Conservation (phyloP, 768 basidiomycete species). For the Postia placenta region DNA sequence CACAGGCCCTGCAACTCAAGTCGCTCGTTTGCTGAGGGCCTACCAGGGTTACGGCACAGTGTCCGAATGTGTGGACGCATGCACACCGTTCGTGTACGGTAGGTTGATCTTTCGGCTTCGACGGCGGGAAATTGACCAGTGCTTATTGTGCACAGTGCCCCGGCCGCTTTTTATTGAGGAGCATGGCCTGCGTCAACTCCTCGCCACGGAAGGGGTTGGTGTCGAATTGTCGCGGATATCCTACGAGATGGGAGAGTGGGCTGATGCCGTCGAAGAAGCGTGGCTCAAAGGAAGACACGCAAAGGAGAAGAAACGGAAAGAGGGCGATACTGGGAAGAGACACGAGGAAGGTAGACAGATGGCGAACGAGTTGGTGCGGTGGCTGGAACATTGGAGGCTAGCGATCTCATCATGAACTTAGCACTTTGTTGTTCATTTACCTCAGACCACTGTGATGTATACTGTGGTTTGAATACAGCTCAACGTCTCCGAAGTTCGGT, state of each 20-base stretch:
- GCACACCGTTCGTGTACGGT: conserved; percentile 78
- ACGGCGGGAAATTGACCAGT: background rate
- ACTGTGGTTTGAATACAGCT: too few relatives aligned
- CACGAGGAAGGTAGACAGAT: conserved; percentile 38
- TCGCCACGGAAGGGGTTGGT: conserved; percentile 60
- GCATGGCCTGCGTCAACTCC: conserved; percentile 61
- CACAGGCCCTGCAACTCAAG: background rate
- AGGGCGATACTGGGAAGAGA: conserved; percentile 37
- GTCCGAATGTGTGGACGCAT: conserved; percentile 70
- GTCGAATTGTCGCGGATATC: conserved; percentile 57
- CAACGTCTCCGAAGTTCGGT: too few relatives aligned
- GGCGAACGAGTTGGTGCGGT: conserved; percentile 43
- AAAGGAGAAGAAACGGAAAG: conserved; percentile 42
- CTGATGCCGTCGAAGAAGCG: conserved; percentile 51
- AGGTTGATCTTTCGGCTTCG: conserved; percentile 13
- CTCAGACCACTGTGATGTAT: too few relatives aligned
- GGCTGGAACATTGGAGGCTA: conserved; percentile 38
- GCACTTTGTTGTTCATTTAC: too few relatives aligned
- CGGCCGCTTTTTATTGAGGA: conserved; percentile 80
- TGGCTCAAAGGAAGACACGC: conserved; percentile 39
- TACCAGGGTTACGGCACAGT: conserved; percentile 77
- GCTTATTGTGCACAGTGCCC: conserved; percentile 40
- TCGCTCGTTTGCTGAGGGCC: background rate
- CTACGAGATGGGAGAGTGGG: conserved; percentile 76
- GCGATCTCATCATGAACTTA: too few relatives aligned